phyloP scores from a whole-genome alignment of 2,329 filamentous ascomycete genomes.

The Colletotrichum sp. region DNA sequence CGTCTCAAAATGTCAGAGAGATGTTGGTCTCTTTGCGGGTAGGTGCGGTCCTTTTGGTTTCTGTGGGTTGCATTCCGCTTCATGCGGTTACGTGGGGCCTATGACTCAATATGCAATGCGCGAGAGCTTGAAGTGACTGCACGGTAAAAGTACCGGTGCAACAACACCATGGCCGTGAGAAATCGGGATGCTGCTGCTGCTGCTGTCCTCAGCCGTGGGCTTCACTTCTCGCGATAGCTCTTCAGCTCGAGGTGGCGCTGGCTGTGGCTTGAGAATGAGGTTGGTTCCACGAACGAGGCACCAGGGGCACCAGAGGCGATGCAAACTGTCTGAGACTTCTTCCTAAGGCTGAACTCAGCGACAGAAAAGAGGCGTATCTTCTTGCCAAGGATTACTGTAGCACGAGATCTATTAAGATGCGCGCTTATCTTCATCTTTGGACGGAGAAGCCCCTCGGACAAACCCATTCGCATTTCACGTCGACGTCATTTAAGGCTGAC shows the following conservation, averaged over 20 bases:
- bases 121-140: not conserved
- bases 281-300: not conserved
- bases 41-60: not conserved
- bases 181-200: not conserved
- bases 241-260: not conserved
- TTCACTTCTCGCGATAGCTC: not conserved
- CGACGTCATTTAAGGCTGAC: not conserved
- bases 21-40: not conserved
- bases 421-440: not conserved
- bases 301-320: not conserved
- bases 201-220: not conserved
- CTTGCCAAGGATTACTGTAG: not conserved
- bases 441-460: not conserved
- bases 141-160: not conserved
- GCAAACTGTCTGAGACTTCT: not conserved
- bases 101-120: not conserved
- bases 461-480: not conserved
- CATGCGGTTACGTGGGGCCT: not conserved
- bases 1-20: not conserved
- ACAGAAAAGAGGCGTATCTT: not conserved
- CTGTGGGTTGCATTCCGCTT: not conserved
- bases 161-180: not conserved
- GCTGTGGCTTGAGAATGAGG: not conserved
- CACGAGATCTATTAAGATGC: not conserved
- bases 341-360: not conserved